Base-by-base conservation (phyloP, 345 rosid species). In the Laguncularia racemosa region DNA sequence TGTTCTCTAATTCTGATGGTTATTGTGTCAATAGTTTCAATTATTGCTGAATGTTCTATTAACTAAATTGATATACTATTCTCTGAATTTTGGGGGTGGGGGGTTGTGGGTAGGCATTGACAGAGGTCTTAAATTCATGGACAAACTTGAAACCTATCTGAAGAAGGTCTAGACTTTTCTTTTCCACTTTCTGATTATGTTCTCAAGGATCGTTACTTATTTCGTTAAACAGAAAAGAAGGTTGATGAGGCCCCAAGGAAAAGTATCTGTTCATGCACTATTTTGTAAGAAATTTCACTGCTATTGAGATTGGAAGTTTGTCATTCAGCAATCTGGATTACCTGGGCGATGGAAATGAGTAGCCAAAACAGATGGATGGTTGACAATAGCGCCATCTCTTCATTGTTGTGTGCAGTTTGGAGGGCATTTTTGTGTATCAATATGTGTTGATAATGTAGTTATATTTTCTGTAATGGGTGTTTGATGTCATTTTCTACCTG, bases 261-360 rank as follows among this genome's bases (percentile, higher is more conserved):
- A 63, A 63, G 53, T 59, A 57, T 72, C 14, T 90, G 95, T 63
- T 71, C 86, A 15, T 87, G 97, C 77, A 53, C 91, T 67, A 81
- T 90, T 67, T 58, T 90, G 84, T 90, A 68, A 79, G 56, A 53
- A 65, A 56, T 46, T 45, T 52, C 44, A 59, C 6, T 48, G 60
- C 53, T 17, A 21, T 50, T 59, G 61, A 38, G 18, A 59, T 60
- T 46, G 53, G 18, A 56, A 44, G 73, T 58, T 44, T 33, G 57
- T 38, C 60, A 48, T 62, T 55, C 51, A 60, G 50, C 15, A 50
- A 26, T 52, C 43, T 44, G 57, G 49, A 58, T 49, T 66, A 59
- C 46, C 48, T 60, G 43, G 43, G 67, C 69, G 56, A 46, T 43
- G 62, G 48, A 50, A 56, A 40, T 48, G 61, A 18, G 64, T 58